Evolutionary conservation across 2,329 filamentous ascomycete genomes (phyloP).

Genomic region (Xylaria sp.): DNA sequence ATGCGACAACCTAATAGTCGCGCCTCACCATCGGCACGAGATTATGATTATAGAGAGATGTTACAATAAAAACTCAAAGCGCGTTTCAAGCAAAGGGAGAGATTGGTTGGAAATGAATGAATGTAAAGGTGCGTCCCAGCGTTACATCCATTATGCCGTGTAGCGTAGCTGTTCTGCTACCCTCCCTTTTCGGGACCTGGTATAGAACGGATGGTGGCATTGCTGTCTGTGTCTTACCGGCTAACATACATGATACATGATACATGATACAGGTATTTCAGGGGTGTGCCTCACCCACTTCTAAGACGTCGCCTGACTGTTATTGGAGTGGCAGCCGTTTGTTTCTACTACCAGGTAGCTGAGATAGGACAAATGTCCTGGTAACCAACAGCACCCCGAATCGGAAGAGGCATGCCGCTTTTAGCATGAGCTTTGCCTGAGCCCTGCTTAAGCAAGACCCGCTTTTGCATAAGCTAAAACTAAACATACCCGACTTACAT

Average conservation of each 20-base stretch:
- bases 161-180: neutral
- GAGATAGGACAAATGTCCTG: too few relatives aligned
- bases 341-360: too few relatives aligned
- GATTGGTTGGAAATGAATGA: neutral
- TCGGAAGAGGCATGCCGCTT: too few relatives aligned
- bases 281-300: constrained; percentile 1
- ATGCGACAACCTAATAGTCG: constrained; percentile 1
- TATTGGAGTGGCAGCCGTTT: neutral
- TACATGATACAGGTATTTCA: constrained; percentile 3
- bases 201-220: neutral
- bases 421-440: too few relatives aligned
- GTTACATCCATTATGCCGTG: neutral
- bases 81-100: neutral
- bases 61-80: neutral
- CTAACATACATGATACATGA: constrained; percentile 3
- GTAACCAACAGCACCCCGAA: too few relatives aligned
- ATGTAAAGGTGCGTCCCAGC: neutral
- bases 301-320: constrained; percentile 3
- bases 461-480: too few relatives aligned
- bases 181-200: neutral
- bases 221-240: neutral
- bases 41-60: neutral
- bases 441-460: too few relatives aligned
- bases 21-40: neutral
- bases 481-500: too few relatives aligned